phyloP scores from a whole-genome alignment of 805 yeast genomes.

The Hemisphaericaspora nanyangensis region DNA sequence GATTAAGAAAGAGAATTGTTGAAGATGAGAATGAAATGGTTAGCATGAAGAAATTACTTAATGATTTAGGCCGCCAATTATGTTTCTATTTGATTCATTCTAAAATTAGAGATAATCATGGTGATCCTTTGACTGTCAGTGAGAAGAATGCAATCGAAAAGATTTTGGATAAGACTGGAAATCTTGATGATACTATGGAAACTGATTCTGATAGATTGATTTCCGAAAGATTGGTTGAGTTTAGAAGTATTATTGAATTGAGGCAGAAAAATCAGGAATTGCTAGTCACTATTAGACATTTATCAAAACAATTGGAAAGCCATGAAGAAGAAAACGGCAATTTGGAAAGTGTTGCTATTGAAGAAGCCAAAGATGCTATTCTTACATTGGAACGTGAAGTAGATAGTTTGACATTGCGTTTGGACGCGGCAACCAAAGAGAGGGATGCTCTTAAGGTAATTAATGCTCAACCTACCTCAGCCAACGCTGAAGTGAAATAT shows the following conservation, averaged over 20 bases:
- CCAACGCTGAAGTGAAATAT: constrained; percentile 18
- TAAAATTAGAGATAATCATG: constrained; percentile 51
- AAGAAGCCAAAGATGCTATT: constrained; percentile 69
- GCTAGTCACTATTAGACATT: constrained; percentile 60
- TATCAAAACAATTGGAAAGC: constrained; percentile 68
- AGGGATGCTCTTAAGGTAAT: constrained; percentile 58
- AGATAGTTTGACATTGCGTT: constrained; percentile 45
- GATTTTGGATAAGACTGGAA: constrained; percentile 41
- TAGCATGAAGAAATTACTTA: constrained; percentile 52
- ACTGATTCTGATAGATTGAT: constrained; percentile 73
- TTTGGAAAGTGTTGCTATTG: constrained; percentile 46
- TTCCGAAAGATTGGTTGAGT: constrained; percentile 68
- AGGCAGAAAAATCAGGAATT: constrained; percentile 74
- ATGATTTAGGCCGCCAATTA: constrained; percentile 81
- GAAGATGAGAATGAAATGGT: constrained; percentile 47
- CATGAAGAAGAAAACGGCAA: constrained; percentile 47
- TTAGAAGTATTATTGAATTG: constrained; percentile 62
- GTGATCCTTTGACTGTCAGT: constrained; percentile 56
- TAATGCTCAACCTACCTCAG: constrained; percentile 5
- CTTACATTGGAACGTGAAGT: constrained; percentile 58
- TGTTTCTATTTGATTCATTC: constrained; percentile 68
- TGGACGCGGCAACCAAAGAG: constrained; percentile 57
- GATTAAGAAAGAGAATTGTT: constrained; percentile 26
- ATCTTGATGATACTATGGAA: constrained; percentile 25
- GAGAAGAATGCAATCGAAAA: constrained; percentile 65